These are phyloP conservation scores for Arabidopsis hybrid DNA, from an alignment of 441 rosid species.

Conservation along the genomic window DNA sequence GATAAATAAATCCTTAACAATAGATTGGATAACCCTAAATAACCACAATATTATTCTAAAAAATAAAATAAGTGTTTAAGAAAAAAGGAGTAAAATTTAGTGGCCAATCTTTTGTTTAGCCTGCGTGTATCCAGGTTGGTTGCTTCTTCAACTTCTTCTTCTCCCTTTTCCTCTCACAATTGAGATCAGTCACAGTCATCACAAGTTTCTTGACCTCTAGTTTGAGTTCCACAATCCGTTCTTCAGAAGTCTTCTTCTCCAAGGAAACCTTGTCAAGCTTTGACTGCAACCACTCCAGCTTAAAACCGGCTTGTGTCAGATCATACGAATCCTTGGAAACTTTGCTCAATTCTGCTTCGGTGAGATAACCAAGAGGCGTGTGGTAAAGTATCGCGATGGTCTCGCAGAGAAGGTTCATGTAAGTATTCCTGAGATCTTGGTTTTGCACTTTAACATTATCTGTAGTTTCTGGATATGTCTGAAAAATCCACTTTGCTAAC, in stretches of 20 bases:
- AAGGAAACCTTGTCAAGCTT: constrained; percentile 9
- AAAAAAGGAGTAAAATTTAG: background rate
- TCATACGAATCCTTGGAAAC: constrained; percentile 4
- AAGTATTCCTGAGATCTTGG: constrained; percentile 1
- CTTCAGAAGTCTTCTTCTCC: constrained; percentile 30
- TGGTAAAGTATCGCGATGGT: constrained; percentile 30
- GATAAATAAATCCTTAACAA: background rate
- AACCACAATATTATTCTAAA: background rate
- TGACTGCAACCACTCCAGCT: constrained; percentile 19
- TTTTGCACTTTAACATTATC: constrained; percentile 5
- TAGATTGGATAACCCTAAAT: background rate
- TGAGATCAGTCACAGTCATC: constrained; percentile 13
- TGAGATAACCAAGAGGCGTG: constrained; percentile 21
- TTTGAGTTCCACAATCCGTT: constrained; percentile 13
- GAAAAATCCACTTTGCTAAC: constrained; percentile 31
- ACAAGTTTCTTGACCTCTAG: constrained; percentile 1
- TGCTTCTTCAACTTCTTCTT: constrained; percentile 24
- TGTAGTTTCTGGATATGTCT: constrained; percentile 29
- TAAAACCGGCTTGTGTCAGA: constrained; percentile 26
- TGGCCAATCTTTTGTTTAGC: background rate
- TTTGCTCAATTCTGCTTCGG: constrained; percentile 8
- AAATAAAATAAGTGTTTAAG: background rate
- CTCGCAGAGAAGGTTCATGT: constrained; percentile 16
- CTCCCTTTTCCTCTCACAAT: constrained; percentile 12
- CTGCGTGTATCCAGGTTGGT: constrained; percentile 1